A percentile compares a stretch with the other conserved stretches of the same genome.
Evolutionary conservation across 2,329 filamentous ascomycete genomes (phyloP).

Genomic region (Pezicula rhizophila): DNA sequence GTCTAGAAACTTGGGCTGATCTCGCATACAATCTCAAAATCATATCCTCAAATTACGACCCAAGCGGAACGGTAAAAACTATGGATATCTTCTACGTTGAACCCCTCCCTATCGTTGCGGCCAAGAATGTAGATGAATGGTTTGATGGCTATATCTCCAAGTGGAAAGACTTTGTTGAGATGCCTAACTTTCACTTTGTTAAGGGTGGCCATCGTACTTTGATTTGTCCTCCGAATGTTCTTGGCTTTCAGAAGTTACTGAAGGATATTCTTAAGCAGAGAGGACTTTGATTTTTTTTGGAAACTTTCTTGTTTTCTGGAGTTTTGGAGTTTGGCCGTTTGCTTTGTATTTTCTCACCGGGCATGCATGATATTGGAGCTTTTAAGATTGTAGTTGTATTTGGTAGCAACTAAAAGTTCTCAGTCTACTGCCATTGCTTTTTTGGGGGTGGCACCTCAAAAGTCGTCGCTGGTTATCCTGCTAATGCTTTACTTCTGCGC

Average conservation of each 20-base stretch:
- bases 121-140: constrained; percentile 26
- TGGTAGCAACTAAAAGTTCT: too few relatives aligned
- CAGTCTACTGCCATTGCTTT: too few relatives aligned
- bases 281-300: constrained; percentile 8
- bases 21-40: constrained; percentile 31
- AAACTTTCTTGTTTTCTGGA: too few relatives aligned
- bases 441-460: too few relatives aligned
- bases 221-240: constrained; percentile 31
- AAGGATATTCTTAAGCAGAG: constrained; percentile 14
- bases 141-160: constrained; percentile 22
- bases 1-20: constrained; percentile 29
- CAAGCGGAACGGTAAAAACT: constrained; percentile 27
- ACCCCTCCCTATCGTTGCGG: constrained; percentile 19
- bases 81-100: constrained; percentile 38
- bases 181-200: constrained; percentile 29
- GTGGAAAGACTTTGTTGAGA: constrained; percentile 31
- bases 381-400: too few relatives aligned
- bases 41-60: constrained; percentile 37
- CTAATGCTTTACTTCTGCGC: too few relatives aligned
- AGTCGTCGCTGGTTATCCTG: too few relatives aligned
- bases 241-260: constrained; percentile 27
- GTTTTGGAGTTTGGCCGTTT: too few relatives aligned
- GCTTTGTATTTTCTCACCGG: too few relatives aligned
- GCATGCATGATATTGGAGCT: too few relatives aligned
- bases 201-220: constrained; percentile 35